These are phyloP conservation scores for Colletotrichum ledebouriae DNA, from an alignment of 2,329 filamentous ascomycete genomes.

Conservation along the genomic window DNA sequence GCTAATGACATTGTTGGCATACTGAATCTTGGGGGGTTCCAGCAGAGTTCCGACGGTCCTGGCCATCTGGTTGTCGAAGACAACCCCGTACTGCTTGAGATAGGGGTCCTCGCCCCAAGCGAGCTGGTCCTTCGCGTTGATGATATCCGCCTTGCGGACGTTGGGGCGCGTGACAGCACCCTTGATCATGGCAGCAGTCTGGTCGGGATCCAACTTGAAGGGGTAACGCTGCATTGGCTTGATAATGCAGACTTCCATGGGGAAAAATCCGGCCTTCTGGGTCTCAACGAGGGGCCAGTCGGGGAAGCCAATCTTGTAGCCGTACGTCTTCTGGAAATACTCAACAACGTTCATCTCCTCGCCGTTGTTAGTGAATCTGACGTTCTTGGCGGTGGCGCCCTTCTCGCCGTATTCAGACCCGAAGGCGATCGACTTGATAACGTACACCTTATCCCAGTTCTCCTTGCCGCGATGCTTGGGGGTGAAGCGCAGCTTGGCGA, in stretches of 20 bases:
- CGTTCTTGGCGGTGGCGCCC: conserved; percentile 64
- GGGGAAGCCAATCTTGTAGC: conserved; percentile 60
- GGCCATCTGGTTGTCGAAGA: conserved; percentile 75
- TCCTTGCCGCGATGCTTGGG: conserved; percentile 66
- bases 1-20: conserved; percentile 68
- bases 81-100: conserved; percentile 79
- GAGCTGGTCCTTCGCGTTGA: conserved; percentile 74
- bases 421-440: conserved; percentile 65
- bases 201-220: conserved; percentile 70
- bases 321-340: conserved; percentile 70
- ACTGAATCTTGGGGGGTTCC: conserved; percentile 78
- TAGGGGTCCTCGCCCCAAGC: conserved; percentile 78
- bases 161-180: conserved; percentile 85
- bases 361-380: conserved; percentile 63
- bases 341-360: conserved; percentile 61
- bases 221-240: conserved; percentile 70
- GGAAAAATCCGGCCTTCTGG: conserved; percentile 67
- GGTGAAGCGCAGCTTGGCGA: conserved; percentile 68
- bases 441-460: conserved; percentile 63
- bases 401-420: conserved; percentile 56
- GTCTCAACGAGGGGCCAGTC: conserved; percentile 71
- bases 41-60: conserved; percentile 79
- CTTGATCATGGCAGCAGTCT: conserved; percentile 92
- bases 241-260: conserved; percentile 71
- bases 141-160: conserved; percentile 77